Percentiles rank a stretch among this genome's conserved stretches.
Conservation (phyloP, 208 protist species). For the Spongospora subterranea region DNA sequence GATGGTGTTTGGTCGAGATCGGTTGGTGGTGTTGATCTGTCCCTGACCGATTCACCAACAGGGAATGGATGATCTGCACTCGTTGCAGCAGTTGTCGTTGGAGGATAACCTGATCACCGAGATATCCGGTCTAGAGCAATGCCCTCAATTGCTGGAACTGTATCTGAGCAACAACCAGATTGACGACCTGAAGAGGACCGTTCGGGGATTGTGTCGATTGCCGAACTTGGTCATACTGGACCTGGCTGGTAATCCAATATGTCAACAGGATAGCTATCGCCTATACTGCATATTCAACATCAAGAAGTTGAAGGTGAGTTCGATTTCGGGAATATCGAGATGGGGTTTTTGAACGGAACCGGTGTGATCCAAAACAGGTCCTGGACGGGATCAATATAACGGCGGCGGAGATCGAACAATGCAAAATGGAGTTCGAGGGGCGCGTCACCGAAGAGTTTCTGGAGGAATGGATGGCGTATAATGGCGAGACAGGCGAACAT, state of each 20-base stretch:
- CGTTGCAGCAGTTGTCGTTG: slow-evolving; percentile 81
- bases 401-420: not conserved
- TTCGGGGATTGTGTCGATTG: slow-evolving; percentile 77
- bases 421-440: slow-evolving; percentile 4
- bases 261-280: slow-evolving; percentile 74
- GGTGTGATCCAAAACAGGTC: too few relatives aligned
- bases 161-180: slow-evolving; percentile 85
- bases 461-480: not conserved
- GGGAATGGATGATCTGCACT: slow-evolving; percentile 59
- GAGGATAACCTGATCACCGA: slow-evolving; percentile 81
- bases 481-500: not conserved
- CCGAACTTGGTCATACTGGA: slow-evolving; percentile 86
- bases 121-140: slow-evolving; percentile 69
- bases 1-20: not conserved
- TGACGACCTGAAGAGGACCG: slow-evolving; percentile 61
- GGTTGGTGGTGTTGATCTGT: not conserved
- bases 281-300: slow-evolving; percentile 87
- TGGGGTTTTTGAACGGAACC: not conserved
- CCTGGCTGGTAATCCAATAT: slow-evolving; percentile 81
- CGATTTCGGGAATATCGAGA: not conserved
- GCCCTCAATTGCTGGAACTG: slow-evolving; percentile 72
- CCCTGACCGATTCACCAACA: not conserved
- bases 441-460: slow-evolving; percentile 54
- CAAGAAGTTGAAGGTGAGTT: slow-evolving; percentile 83
- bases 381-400: slow-evolving; percentile 9